phyloP scores from a whole-genome alignment of 768 basidiomycete species.

The Scleroderma citrinum region DNA sequence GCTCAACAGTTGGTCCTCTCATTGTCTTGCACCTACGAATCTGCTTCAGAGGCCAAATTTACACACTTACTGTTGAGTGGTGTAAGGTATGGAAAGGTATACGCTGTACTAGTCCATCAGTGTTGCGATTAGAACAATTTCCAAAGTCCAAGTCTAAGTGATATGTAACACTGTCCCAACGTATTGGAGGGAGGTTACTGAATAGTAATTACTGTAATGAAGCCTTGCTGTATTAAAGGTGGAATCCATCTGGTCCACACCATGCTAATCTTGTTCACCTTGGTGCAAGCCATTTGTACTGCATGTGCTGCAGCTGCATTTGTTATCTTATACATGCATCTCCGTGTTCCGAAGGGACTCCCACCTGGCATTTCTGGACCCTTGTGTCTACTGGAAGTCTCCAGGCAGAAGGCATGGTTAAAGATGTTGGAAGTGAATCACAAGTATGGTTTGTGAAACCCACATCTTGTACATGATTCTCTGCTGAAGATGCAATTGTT shows the following conservation, averaged over 20 bases:
- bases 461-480: not conserved
- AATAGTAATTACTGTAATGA: too few species aligned
- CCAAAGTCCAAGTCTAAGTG: too few species aligned
- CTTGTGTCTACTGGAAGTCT: conserved; percentile 5
- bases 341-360: conserved; percentile 1
- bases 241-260: not conserved
- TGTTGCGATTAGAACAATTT: too few species aligned
- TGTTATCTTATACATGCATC: not conserved
- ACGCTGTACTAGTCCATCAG: too few species aligned
- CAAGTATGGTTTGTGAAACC: conserved; percentile 5
- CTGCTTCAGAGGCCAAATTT: too few species aligned
- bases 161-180: too few species aligned
- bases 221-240: too few species aligned
- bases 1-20: too few species aligned
- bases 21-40: too few species aligned
- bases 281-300: not conserved
- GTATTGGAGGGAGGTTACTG: too few species aligned
- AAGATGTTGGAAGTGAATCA: conserved; percentile 8
- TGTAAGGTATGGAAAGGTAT: too few species aligned
- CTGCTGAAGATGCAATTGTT: not conserved
- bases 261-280: not conserved
- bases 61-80: too few species aligned
- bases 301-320: not conserved
- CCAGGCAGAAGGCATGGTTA: conserved; percentile 8
- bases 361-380: conserved; percentile 14